Base-by-base conservation (phyloP, 768 basidiomycete genomes). In the Mycena rosella region DNA sequence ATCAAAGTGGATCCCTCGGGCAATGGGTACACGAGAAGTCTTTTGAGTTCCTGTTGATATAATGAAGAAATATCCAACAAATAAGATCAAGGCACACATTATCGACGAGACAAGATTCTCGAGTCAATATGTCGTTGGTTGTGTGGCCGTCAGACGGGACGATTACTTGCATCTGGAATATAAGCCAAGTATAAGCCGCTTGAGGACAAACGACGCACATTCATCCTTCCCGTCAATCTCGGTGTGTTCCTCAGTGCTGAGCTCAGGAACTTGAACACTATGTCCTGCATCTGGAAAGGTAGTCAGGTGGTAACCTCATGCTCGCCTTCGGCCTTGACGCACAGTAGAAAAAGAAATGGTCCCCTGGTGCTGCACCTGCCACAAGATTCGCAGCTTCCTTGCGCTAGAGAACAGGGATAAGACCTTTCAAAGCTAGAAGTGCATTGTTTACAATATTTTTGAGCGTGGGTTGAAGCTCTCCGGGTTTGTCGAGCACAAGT, bases 281-380 rank as follows among this genome's bases (percentile, higher is more conserved):
- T 65, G 64, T 10, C 64, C 64, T 2, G 51, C 30, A 29, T 65
- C 64, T 65, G 13, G 2, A 18, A 24, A 0, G 38, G 36, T 27
- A 52, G 38, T 36, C n/a, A 55, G 30, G 18, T 13, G 10, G 11
- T 26, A 4, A 10, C 2, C 13, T 29, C 2, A 22, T 30, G 6
- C 5, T 26, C 3, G n/a, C 5, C 2, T 20, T 2, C 18, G 18
- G 11, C 5, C 15, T 11, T 13, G n/a, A 59, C 64, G 29, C 24
- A 65, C 64, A 65, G 15, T 53, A 65, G 32, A 65, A 65, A 38
- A 65, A 57, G 64, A 65, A 65, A 47, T 65, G 64, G 20, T 65
- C 64, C 7, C 51, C 57, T 15, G 58, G 14, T 47, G 18, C 30
- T 36, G 57, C 64, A 32, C 42, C 57, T 18, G 40, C 58, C 0